Evolutionary conservation across 352 stramenopile species (phyloP).

Genomic region (Phytopythium sindhum): DNA sequence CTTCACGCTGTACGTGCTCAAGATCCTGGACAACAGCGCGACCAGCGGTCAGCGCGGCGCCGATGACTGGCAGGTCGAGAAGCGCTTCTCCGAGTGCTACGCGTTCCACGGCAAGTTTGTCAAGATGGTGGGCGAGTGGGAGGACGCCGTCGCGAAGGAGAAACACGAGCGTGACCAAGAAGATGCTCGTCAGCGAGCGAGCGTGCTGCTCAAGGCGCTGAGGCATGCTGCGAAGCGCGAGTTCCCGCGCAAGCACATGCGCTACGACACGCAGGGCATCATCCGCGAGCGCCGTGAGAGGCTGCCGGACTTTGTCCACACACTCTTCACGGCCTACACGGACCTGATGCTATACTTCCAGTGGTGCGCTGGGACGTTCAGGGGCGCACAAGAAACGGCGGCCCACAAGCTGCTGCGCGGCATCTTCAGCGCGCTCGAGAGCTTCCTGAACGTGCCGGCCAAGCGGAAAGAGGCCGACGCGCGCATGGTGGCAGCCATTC

Average conservation of each 20-base stretch:
- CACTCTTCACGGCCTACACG: constrained; percentile 18
- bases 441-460: constrained; percentile 26
- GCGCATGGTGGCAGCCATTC: constrained; percentile 16
- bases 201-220: constrained; percentile 11
- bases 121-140: constrained; percentile 13
- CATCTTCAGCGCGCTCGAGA: constrained; percentile 20
- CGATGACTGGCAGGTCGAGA: constrained; percentile 22
- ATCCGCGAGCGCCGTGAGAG: constrained; percentile 17
- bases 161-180: constrained; percentile 7
- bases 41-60: not conserved
- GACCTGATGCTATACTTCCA: constrained; percentile 20
- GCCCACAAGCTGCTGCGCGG: constrained; percentile 10
- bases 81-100: constrained; percentile 25
- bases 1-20: constrained; percentile 27
- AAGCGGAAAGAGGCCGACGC: constrained; percentile 25
- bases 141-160: constrained; percentile 13
- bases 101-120: constrained; percentile 15
- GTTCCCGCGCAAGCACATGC: constrained; percentile 29
- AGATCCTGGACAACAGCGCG: constrained; percentile 11
- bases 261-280: constrained; percentile 23
- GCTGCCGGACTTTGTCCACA: constrained; percentile 18
- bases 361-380: constrained; percentile 6
- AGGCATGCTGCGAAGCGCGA: constrained; percentile 9
- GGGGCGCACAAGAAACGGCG: not conserved
- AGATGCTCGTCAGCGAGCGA: not conserved